Evolutionary conservation across 2,329 filamentous ascomycete species (phyloP).

Genomic region (Cucurbitaria berberidis): DNA sequence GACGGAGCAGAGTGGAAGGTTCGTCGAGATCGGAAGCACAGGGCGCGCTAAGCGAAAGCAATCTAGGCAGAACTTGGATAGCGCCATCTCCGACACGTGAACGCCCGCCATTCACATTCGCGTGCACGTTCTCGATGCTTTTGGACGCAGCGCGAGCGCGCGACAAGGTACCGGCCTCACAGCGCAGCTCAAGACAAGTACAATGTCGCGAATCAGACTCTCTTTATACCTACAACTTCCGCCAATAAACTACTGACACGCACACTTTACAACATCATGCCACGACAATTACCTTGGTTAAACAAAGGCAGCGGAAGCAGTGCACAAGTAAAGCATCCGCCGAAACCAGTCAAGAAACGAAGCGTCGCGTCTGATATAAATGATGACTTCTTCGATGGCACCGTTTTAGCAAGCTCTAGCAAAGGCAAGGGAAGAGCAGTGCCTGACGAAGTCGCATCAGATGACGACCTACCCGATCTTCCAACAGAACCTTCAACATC

Average conservation of each 20-base stretch:
- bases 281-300: constrained; percentile 62
- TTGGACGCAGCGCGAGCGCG: constrained; percentile 3
- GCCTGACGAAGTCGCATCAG: constrained; percentile 20
- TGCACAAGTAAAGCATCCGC: constrained; percentile 21
- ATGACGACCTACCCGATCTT: constrained; percentile 15
- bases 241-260: constrained; percentile 1
- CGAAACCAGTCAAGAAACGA: constrained; percentile 16
- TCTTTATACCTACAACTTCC: neutral
- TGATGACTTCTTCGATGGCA: constrained; percentile 37
- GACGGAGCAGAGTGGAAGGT: constrained; percentile 17
- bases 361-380: constrained; percentile 23
- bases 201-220: constrained; percentile 5
- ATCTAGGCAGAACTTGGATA: constrained; percentile 23
- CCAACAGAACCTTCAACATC: constrained; percentile 13
- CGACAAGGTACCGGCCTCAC: neutral
- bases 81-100: constrained; percentile 29
- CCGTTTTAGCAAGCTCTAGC: constrained; percentile 20
- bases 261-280: constrained; percentile 48
- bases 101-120: constrained; percentile 24
- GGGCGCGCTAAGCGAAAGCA: constrained; percentile 32
- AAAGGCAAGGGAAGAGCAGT: constrained; percentile 27
- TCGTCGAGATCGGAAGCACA: constrained; percentile 27
- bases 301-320: constrained; percentile 35
- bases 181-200: neutral
- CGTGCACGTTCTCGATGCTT: constrained; percentile 13